A percentile compares a stretch with the other conserved stretches of the same genome.
Conservation (phyloP, 192 early-diverging fungal species). For the Helicostylum pulchrum region DNA sequence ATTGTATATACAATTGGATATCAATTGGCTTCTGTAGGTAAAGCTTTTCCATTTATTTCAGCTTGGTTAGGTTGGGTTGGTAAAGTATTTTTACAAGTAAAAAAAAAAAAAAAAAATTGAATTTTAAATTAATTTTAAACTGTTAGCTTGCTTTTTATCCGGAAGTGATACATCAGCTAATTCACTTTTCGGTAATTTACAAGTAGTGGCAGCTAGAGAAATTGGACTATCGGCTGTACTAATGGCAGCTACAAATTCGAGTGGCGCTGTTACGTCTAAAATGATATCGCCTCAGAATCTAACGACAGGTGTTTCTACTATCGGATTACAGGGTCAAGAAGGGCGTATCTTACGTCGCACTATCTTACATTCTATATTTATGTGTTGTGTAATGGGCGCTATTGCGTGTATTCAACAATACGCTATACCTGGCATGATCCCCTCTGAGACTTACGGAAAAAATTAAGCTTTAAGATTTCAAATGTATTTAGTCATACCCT, state of each 20-base stretch:
- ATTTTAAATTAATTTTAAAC: too few species aligned
- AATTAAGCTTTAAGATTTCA: not conserved
- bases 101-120: too few species aligned
- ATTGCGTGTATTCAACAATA: slow-evolving; percentile 30
- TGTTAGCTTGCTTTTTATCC: slow-evolving; percentile 30
- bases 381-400: slow-evolving; percentile 22
- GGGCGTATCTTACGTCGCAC: slow-evolving; percentile 23
- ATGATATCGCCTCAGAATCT: slow-evolving; percentile 38
- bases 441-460: slow-evolving; percentile 1
- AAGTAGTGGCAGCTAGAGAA: slow-evolving; percentile 33
- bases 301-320: slow-evolving; percentile 32
- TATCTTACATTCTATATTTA: slow-evolving; percentile 28
- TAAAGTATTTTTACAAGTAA: too few species aligned
- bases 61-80: slow-evolving; percentile 31
- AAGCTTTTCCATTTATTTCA: slow-evolving; percentile 32
- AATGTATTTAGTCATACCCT: too few species aligned
- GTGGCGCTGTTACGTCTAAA: slow-evolving; percentile 30
- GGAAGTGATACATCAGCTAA: slow-evolving; percentile 34
- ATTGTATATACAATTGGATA: slow-evolving; percentile 36
- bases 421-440: slow-evolving; percentile 20
- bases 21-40: slow-evolving; percentile 26
- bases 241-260: slow-evolving; percentile 32
- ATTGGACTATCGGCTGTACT: slow-evolving; percentile 32
- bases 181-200: slow-evolving; percentile 35
- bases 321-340: slow-evolving; percentile 34